Percentiles rank a stretch among this genome's conserved stretches.
These are phyloP conservation scores for Neostapfia colusana DNA, from an alignment of 176 grass and related monocot species.

Conservation along the genomic window DNA sequence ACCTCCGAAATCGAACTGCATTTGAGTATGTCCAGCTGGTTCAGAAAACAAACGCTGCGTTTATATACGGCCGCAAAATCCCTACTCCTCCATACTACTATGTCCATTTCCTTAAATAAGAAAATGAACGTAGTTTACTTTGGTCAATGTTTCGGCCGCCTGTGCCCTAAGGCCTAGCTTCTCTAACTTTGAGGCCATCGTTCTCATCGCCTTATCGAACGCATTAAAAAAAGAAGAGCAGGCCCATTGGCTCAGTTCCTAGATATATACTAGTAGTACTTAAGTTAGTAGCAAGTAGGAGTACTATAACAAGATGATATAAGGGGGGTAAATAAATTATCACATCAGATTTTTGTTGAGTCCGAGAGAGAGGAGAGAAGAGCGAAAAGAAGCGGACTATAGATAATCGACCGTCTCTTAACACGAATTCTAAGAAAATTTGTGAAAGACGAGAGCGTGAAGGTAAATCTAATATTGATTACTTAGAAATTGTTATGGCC, in stretches of 20 bases:
- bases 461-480: too few species aligned
- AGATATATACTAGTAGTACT: background rate
- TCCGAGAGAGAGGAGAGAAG: too few species aligned
- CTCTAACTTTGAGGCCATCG: conserved; percentile 30
- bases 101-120: background rate
- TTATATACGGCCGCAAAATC: background rate
- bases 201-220: conserved; percentile 37
- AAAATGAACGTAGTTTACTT: conserved; percentile 20
- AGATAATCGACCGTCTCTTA: too few species aligned
- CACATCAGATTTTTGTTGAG: too few species aligned
- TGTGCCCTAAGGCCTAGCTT: background rate
- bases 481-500: too few species aligned
- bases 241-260: background rate
- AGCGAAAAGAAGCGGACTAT: too few species aligned
- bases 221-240: conserved; percentile 27
- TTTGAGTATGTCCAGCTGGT: too few species aligned
- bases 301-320: too few species aligned
- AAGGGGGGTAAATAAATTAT: too few species aligned
- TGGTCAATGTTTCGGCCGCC: conserved; percentile 37
- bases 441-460: too few species aligned
- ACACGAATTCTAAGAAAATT: too few species aligned
- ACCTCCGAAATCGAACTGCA: background rate
- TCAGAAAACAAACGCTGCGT: background rate
- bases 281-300: too few species aligned
- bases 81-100: background rate